Evolutionary conservation across 1,284 basidiomycete species (phyloP), one percentile per base, ranked within the genome.

Genomic region (Pholiota adiposa): DNA sequence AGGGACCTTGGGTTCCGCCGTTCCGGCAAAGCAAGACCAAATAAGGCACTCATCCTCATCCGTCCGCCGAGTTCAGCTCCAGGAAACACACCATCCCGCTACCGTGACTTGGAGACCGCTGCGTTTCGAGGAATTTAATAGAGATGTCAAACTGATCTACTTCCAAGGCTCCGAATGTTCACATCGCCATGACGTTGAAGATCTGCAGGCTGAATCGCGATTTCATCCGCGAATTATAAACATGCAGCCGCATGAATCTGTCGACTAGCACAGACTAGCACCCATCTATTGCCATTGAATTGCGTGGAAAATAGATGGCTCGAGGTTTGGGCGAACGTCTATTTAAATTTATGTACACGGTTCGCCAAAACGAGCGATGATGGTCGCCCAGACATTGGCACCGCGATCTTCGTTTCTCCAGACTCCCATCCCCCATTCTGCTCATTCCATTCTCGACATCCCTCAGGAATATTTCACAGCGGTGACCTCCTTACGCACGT

Each of bases 361-460:
- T 34, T 38, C 54, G 19, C 34, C 34, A 54, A 44, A 49, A 53
- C 25, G 52, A 50, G 58, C 49, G 43, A 18, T 59, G 58, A 54
- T 59, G 58, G 58, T 59, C 46, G 58, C 25, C 58, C 52, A 54
- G 51, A 54, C 58, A 54, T 44, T 34, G 44, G 23, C 36, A 54
- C 51, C 51, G 41, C 54, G 31, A 25, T 19, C 50, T 52, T 51
- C 29, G 38, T 43, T 52, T 23, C 41, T 56, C 50, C 25, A 29
- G 33, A 56, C 44, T 51, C 52, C 40, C 12, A 43, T 25, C 31
- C 40, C 41, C 48, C 27, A 14, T 38, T 38, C 36, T 38, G 16
- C 16, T 29, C 19, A n/a, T 43, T 29, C 56, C 60, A 21, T 51
- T 54, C 55, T 57, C 50, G 27, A 19, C 41, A 44, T 38, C 29